Conservation (phyloP, 2,329 filamentous ascomycete species). For the Aureobasidium lini region DNA sequence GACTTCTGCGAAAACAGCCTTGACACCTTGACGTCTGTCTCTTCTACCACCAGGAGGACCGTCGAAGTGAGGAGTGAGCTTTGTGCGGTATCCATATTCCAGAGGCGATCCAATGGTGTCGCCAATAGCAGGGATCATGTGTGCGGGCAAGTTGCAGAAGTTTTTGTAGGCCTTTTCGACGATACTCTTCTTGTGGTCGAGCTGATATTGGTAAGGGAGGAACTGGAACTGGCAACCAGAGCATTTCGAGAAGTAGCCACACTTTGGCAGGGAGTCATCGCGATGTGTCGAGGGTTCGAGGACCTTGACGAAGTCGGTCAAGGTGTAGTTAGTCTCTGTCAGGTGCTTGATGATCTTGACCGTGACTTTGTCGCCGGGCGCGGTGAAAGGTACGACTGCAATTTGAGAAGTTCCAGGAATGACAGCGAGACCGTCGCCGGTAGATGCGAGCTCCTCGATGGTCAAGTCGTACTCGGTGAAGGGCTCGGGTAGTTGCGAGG, state of each 20-base stretch:
- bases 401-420: slow-evolving; percentile 59
- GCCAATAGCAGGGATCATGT: slow-evolving; percentile 64
- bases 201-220: slow-evolving; percentile 80
- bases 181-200: slow-evolving; percentile 74
- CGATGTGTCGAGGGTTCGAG: slow-evolving; percentile 65
- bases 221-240: slow-evolving; percentile 97
- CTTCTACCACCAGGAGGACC: slow-evolving; percentile 53
- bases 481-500: slow-evolving; percentile 48
- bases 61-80: slow-evolving; percentile 94
- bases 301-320: slow-evolving; percentile 77
- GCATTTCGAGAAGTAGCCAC: slow-evolving; percentile 80
- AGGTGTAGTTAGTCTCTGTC: slow-evolving; percentile 57
- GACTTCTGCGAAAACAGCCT: slow-evolving; percentile 52
- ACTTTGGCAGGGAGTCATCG: slow-evolving; percentile 68
- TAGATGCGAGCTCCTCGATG: slow-evolving; percentile 79
- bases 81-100: slow-evolving; percentile 91
- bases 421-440: slow-evolving; percentile 79
- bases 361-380: slow-evolving; percentile 74
- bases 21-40: slow-evolving; percentile 44
- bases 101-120: slow-evolving; percentile 87
- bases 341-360: slow-evolving; percentile 74
- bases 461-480: slow-evolving; percentile 74
- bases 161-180: slow-evolving; percentile 87
- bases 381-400: slow-evolving; percentile 81
- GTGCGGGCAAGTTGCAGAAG: slow-evolving; percentile 75